Base-by-base conservation (phyloP, 352 stramenopile genomes). In the Phytophthora cryptogea region DNA sequence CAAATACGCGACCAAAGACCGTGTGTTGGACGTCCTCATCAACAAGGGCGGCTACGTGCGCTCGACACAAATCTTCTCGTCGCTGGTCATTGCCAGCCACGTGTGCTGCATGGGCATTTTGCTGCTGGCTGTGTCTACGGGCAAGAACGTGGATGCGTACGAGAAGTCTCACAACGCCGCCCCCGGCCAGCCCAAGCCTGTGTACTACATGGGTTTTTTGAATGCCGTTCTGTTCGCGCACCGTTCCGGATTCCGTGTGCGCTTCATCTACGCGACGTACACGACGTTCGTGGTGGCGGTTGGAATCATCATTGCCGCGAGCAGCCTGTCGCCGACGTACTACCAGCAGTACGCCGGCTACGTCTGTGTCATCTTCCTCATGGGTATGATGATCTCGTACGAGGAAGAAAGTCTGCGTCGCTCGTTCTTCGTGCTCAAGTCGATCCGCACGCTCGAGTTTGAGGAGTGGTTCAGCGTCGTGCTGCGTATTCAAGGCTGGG, bases 331-430 rank as follows among this genome's bases (percentile, higher is more conserved):
- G 5, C 76, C 76, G 0, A 65, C 70, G 32, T 81, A 88, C 54
- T 90, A 89, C 54, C 68, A 87, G 20, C 74, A 90, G 53, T 93
- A 93, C 68, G 63, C 66, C 2, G 78, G 81, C 36, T 91, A 86
- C 54, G 68, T 93, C 39, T 43, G 66, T 8, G 79, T 89, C 16
- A 87, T 89, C 44, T 74, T 90, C 31, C 27, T 89, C 11, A 73
- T 93, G 63, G 81, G 83, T 5, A 93, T 93, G 83, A 90, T 93
- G 81, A 93, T 93, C 60, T 88, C 76, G 46, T 74, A 93, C 66
- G 83, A 93, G 37, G 83, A 93, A 66, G 83, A 93, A 57, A 80
- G 74, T 66, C 46, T 93, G 35, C 83, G 83, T 20, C 81, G 83
- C 35, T 73, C 72, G 32, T 93, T 93, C 53, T 93, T 93, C 59